Evolutionary conservation across 1,139 yeast species (phyloP).

Genomic region (Saccharomyces hybrid): DNA sequence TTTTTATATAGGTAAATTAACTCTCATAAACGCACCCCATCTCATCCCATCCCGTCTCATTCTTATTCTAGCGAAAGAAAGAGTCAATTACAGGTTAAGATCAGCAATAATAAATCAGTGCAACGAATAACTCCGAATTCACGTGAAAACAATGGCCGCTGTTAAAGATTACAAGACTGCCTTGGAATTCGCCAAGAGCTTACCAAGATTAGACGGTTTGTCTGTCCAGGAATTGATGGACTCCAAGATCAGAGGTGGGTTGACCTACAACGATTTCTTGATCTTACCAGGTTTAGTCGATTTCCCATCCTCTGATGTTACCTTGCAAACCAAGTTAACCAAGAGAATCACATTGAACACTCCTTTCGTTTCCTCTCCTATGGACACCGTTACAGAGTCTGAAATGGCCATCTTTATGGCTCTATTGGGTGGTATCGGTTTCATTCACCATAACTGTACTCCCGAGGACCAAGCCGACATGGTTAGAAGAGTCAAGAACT

Average conservation of each 20-base stretch:
- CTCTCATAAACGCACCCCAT: background rate
- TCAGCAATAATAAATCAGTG: background rate
- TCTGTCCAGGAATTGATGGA: constrained; percentile 81
- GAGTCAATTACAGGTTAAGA: background rate
- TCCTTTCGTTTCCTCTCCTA: constrained; percentile 95
- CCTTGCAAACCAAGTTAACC: constrained; percentile 77
- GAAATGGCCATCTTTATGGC: constrained; percentile 99
- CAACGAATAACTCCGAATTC: background rate
- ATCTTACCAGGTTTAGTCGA: constrained; percentile 91
- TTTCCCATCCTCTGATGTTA: constrained; percentile 73
- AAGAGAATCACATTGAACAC: constrained; percentile 84
- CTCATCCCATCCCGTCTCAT: background rate
- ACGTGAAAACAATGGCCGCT: background rate
- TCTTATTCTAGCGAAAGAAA: background rate
- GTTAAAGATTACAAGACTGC: constrained; percentile 53
- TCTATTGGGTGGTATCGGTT: constrained; percentile 96
- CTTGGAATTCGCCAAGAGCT: constrained; percentile 54
- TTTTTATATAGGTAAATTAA: background rate
- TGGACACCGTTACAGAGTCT: constrained; percentile 98
- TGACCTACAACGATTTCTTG: constrained; percentile 93
- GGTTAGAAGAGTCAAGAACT: constrained; percentile 94
- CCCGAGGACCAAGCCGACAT: constrained; percentile 96
- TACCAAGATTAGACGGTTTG: constrained; percentile 75
- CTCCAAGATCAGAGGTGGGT: constrained; percentile 85
- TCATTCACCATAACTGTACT: constrained; percentile 93